A percentile compares a stretch with the other conserved stretches of the same genome.
Evolutionary conservation across 495 filamentous ascomycete genomes (phyloP).

Genomic region (Clavariopsis aquatica): DNA sequence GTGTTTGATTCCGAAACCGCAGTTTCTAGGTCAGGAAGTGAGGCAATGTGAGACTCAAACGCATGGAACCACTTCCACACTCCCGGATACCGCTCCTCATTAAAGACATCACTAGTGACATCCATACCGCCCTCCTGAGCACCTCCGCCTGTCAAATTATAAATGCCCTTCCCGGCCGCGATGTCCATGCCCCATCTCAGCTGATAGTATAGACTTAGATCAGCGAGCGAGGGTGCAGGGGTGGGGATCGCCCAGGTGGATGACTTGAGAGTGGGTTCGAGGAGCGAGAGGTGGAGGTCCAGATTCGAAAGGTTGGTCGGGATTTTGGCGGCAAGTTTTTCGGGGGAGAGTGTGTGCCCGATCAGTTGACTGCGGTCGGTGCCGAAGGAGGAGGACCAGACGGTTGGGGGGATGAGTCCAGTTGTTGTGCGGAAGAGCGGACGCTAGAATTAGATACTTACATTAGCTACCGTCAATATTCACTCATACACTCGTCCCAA

Average conservation of each 20-base stretch:
- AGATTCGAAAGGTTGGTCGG: slow-evolving; percentile 39
- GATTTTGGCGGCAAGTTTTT: slow-evolving; percentile 41
- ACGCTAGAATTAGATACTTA: slow-evolving; percentile 8
- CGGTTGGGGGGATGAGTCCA: slow-evolving; percentile 41
- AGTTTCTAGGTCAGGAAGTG: slow-evolving; percentile 29
- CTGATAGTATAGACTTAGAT: slow-evolving; percentile 41
- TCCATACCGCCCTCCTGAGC: slow-evolving; percentile 31
- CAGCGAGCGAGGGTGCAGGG: slow-evolving; percentile 35
- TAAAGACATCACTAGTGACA: slow-evolving; percentile 36
- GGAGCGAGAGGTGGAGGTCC: slow-evolving; percentile 42
- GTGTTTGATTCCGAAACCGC: slow-evolving; percentile 5
- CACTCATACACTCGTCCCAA: not conserved
- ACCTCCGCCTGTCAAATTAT: slow-evolving; percentile 41
- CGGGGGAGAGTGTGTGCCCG: slow-evolving; percentile 40
- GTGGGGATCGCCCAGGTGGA: slow-evolving; percentile 38
- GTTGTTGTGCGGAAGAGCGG: slow-evolving; percentile 43
- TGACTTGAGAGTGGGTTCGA: slow-evolving; percentile 38
- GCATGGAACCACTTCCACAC: slow-evolving; percentile 37
- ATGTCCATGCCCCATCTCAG: slow-evolving; percentile 43
- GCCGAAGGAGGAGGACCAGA: slow-evolving; percentile 42
- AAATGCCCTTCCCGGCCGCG: slow-evolving; percentile 33
- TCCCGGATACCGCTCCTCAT: slow-evolving; percentile 39
- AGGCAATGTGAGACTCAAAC: slow-evolving; percentile 30
- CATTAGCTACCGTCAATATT: too few species aligned
- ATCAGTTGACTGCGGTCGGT: slow-evolving; percentile 39